Evolutionary conservation across 345 rosid species (phyloP).

Genomic region (Eucalyptus fibrosa): DNA sequence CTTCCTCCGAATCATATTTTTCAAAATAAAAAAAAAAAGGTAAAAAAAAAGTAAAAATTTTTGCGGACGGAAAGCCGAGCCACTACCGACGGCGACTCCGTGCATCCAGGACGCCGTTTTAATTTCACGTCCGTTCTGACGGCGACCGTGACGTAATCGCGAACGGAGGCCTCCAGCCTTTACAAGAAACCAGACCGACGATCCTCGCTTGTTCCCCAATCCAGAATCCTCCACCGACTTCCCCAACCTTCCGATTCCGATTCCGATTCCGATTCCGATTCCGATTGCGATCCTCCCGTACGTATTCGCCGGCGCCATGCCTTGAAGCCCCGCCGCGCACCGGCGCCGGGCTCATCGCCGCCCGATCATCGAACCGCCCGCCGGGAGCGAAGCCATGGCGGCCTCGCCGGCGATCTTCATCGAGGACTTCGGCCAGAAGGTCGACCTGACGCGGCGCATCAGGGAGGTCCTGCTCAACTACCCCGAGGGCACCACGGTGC

Average conservation of each 20-base stretch:
- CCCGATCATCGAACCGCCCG: not conserved
- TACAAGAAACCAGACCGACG: not conserved
- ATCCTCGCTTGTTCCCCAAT: not conserved
- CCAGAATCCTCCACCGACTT: not conserved
- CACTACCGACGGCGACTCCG: not conserved
- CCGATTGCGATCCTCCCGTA: not conserved
- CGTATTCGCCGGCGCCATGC: not conserved
- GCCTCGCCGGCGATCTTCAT: conserved; percentile 46
- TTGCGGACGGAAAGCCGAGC: not conserved
- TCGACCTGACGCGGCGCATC: conserved; percentile 93
- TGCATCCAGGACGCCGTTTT: not conserved
- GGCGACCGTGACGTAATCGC: not conserved
- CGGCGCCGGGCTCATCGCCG: not conserved
- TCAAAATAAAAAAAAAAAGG: not conserved
- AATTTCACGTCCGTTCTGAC: not conserved
- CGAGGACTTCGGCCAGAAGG: conserved; percentile 98
- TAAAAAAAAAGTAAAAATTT: not conserved
- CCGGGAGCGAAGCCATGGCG: conserved; percentile 22
- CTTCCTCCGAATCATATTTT: not conserved
- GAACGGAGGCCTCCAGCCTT: not conserved
- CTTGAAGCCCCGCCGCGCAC: not conserved
- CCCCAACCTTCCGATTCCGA: not conserved
- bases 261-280: not conserved
- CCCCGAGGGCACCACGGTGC: conserved; percentile 91
- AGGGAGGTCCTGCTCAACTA: conserved; percentile 89